Conservation (phyloP, 495 filamentous ascomycete species). For the Annulohypoxylon moriforme region DNA sequence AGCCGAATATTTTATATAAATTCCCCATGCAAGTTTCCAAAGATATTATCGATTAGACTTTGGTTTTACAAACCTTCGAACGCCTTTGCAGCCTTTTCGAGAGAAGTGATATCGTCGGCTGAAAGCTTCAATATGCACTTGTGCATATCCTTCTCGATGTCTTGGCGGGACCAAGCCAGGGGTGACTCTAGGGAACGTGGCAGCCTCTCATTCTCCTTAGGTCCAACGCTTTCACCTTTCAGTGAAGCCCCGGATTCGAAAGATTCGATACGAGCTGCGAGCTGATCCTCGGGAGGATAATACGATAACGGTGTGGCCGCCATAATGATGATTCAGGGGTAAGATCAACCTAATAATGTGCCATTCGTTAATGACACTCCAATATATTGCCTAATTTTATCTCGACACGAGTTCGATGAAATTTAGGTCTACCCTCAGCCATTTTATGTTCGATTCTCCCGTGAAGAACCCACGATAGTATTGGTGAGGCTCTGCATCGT, state of each 20-base stretch:
- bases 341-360: conserved; percentile 6
- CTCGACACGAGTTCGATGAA: not conserved
- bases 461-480: not conserved
- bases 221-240: not conserved
- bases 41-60: no score
- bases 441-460: conserved; percentile 5
- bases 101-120: conserved; percentile 1
- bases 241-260: conserved; percentile 2
- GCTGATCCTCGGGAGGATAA: conserved; percentile 5
- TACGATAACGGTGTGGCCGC: conserved; percentile 12
- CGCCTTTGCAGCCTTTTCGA: not conserved
- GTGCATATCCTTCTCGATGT: not conserved
- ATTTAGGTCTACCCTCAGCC: not conserved
- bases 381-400: conserved; percentile 12
- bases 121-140: conserved; percentile 9
- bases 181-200: conserved; percentile 4
- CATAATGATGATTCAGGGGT: conserved; percentile 7
- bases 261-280: conserved; percentile 7
- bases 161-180: conserved; percentile 3
- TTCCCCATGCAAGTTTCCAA: not conserved
- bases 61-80: not conserved
- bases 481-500: conserved; percentile 3
- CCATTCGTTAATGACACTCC: conserved; percentile 4
- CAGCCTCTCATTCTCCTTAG: conserved; percentile 1
- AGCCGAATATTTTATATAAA: not conserved